Conservation (phyloP, 2,329 filamentous ascomycete genomes). For the Colletotrichum higginsianum region DNA sequence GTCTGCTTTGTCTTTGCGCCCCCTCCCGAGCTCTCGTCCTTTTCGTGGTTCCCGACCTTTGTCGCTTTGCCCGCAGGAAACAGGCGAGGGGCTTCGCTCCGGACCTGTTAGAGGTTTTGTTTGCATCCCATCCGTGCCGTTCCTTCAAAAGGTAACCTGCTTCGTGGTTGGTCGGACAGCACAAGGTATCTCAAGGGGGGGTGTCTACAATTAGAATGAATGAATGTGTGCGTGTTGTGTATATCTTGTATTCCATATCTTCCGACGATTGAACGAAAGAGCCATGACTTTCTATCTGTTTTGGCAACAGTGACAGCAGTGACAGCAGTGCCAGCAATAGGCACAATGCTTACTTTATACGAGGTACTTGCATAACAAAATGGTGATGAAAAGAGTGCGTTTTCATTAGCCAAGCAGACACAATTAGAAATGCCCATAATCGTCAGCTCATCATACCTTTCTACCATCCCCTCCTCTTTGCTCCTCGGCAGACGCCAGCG, state of each 20-base stretch:
- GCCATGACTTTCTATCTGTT: no score
- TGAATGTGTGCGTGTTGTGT: background rate
- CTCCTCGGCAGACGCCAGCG: constrained; percentile 6
- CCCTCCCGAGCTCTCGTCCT: constrained; percentile 4
- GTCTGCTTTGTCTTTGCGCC: constrained; percentile 10
- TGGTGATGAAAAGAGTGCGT: constrained; percentile 16
- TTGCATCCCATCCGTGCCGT: constrained; percentile 25
- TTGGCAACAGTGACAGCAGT: no score
- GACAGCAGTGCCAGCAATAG: no score
- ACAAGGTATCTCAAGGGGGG: constrained; percentile 14
- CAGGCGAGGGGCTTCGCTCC: constrained; percentile 18
- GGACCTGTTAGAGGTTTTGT: constrained; percentile 27
- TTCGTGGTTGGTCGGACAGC: constrained; percentile 17
- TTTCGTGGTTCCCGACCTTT: constrained; percentile 24
- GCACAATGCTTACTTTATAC: background rate
- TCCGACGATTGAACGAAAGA: no score
- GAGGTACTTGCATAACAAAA: background rate
- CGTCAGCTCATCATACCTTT: background rate
- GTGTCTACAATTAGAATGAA: constrained; percentile 3
- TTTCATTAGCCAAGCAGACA: background rate
- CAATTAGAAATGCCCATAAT: background rate
- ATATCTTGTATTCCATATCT: no score
- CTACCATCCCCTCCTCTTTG: background rate
- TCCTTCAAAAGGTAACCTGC: constrained; percentile 24
- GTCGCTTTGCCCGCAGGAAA: constrained; percentile 20